These are phyloP conservation scores for Triticum dicoccoides DNA, from an alignment of 176 grass and related monocot genomes.

Conservation along the genomic window DNA sequence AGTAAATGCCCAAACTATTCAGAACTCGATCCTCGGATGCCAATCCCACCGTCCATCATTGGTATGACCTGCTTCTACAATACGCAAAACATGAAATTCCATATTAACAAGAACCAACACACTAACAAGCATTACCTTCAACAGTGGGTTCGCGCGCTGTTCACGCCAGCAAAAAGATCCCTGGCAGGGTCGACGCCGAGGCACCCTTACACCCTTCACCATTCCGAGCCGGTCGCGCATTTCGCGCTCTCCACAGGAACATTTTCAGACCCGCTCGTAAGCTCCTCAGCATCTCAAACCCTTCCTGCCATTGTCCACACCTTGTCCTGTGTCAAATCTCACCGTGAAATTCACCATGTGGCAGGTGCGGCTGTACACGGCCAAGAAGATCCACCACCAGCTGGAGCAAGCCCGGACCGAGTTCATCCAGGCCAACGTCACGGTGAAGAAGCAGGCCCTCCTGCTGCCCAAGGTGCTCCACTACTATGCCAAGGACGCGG, in stretches of 20 bases:
- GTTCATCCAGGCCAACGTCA: constrained; percentile 68
- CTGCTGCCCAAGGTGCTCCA: constrained; percentile 86
- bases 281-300: background rate
- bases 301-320: background rate
- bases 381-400: constrained; percentile 67
- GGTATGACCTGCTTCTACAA: constrained; percentile 41
- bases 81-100: background rate
- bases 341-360: background rate
- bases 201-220: constrained; percentile 67
- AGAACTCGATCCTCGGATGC: constrained; percentile 86
- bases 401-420: constrained; percentile 60
- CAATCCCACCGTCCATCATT: constrained; percentile 82
- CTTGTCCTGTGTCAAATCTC: background rate
- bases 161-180: constrained; percentile 53
- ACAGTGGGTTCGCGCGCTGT: constrained; percentile 63
- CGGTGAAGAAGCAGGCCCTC: constrained; percentile 57
- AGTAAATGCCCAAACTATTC: constrained; percentile 80
- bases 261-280: constrained; percentile 87
- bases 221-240: constrained; percentile 59
- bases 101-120: background rate
- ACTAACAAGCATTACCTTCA: constrained; percentile 6
- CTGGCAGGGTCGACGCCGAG: constrained; percentile 35
- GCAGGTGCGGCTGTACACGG: constrained; percentile 75
- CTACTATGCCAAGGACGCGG: constrained; percentile 76
- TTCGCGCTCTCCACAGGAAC: constrained; percentile 86